These are phyloP conservation scores for Geosmithia morbida DNA, from an alignment of 2,329 filamentous ascomycete species.

Conservation along the genomic window DNA sequence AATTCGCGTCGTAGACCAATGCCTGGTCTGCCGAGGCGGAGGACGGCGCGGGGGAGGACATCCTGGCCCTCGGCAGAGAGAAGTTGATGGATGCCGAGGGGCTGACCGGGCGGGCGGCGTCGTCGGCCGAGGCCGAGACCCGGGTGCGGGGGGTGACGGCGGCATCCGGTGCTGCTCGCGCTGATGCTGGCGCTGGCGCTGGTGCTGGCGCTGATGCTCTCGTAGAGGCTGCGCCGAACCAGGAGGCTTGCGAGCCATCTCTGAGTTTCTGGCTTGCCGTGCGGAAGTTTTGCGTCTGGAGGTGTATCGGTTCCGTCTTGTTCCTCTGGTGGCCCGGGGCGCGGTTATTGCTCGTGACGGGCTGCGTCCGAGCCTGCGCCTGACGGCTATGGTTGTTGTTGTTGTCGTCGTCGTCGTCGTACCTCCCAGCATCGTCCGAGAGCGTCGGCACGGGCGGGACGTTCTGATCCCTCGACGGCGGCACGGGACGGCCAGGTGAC, in stretches of 20 bases:
- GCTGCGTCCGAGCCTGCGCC: slow-evolving; percentile 5
- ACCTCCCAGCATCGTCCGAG: too few relatives aligned
- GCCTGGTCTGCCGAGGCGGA: slow-evolving; percentile 16
- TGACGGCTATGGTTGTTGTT: slow-evolving; percentile 8
- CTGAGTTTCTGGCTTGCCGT: slow-evolving; percentile 38
- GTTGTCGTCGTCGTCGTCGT: too few relatives aligned
- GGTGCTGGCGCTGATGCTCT: slow-evolving; percentile 23
- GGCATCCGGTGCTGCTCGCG: slow-evolving; percentile 17
- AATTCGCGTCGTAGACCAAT: slow-evolving; percentile 52
- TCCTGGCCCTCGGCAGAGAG: slow-evolving; percentile 36
- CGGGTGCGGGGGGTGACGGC: slow-evolving; percentile 9
- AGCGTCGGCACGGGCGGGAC: slow-evolving; percentile 66
- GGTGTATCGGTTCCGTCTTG: slow-evolving; percentile 7
- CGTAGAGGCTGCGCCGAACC: slow-evolving; percentile 30
- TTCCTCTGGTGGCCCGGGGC: slow-evolving; percentile 3
- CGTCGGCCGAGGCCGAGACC: slow-evolving; percentile 9
- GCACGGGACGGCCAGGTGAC: slow-evolving; percentile 41
- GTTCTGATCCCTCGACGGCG: slow-evolving; percentile 23
- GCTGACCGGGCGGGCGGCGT: slow-evolving; percentile 23
- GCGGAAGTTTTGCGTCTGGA: slow-evolving; percentile 33
- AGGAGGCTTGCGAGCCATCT: slow-evolving; percentile 24
- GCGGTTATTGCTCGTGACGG: slow-evolving; percentile 15
- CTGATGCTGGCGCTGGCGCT: slow-evolving; percentile 26
- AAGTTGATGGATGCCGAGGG: slow-evolving; percentile 43
- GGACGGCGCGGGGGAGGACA: slow-evolving; percentile 17